Base-by-base conservation (phyloP, 257 asterid genomes). In the Nicotiana tomentosiformis region DNA sequence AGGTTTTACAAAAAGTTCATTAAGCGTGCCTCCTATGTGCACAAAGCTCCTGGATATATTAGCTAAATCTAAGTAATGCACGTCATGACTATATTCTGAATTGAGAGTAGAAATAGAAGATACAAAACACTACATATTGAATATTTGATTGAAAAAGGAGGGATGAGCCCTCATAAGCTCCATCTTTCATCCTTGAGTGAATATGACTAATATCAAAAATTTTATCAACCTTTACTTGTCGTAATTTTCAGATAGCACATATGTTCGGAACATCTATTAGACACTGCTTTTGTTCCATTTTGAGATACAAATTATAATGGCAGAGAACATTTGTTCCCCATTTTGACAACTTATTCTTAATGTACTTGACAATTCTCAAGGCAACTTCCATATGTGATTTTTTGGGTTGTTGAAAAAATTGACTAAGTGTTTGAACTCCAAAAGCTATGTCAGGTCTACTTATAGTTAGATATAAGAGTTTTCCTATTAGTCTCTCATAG, bases 151-250 rank as follows among this genome's bases (percentile, higher is more conserved):
- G 91, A 89, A 84, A 96, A 92, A 62, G 94, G 85, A 72, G 20
- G 2, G 98, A 96, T 33, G 94, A 89, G 58, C 85, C 88, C 85
- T 91, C 99, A 88, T 96, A 96, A 64, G 86, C 85, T 65, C 87
- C 92, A 86, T 91, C 97, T 88, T 88, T 86, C 93, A 96, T 89
- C 87, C 91, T 91, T 69, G 95, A 89, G 92, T 89, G 88, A 81
- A 96, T 87, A 78, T 35, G 86, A 83, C 86, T 85, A 82, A 96
- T 83, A 88, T 93, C 88, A 81, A 96, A 83, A 61, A 91, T 55
- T 58, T 87, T 90, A 58, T 90, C 93, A 20, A 72, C 88, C 87
- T 88, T 90, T 84, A 87, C 68, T 65, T 90, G 97, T 49, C 90
- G 83, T 88, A 89, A 88, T 90, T 88, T 83, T 86, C 93, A 86